Evolutionary conservation across 2,329 filamentous ascomycete species (phyloP).

Genomic region (Talaromyces sp.): DNA sequence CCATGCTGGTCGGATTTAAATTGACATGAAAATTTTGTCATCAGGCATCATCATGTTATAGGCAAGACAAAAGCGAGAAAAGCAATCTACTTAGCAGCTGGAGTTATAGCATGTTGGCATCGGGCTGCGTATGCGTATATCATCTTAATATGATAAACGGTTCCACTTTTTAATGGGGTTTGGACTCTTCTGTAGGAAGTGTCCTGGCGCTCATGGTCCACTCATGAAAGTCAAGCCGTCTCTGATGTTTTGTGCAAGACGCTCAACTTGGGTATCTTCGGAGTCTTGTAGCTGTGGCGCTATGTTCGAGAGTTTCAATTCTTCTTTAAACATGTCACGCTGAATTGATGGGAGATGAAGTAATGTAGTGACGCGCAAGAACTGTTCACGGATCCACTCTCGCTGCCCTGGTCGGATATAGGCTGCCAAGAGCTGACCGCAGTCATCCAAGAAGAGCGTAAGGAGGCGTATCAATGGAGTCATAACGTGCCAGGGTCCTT

Average conservation of each 20-base stretch:
- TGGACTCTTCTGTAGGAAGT: too few relatives aligned
- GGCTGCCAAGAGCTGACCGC: conserved; percentile 2
- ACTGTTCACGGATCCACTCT: conserved; percentile 22
- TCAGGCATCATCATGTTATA: too few relatives aligned
- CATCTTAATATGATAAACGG: too few relatives aligned
- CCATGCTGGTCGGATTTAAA: too few relatives aligned
- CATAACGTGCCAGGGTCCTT: conserved; percentile 27
- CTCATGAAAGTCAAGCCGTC: conserved; percentile 5
- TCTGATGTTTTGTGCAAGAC: not conserved
- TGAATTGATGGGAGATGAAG: conserved; percentile 4
- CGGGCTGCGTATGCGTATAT: too few relatives aligned
- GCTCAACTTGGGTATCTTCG: not conserved
- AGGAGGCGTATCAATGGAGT: conserved; percentile 24
- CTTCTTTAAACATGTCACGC: not conserved
- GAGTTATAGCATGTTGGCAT: too few relatives aligned
- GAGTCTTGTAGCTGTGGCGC: not conserved
- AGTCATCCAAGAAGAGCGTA: conserved; percentile 16
- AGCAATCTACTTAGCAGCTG: too few relatives aligned
- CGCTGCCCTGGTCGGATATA: conserved; percentile 18
- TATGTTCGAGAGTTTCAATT: not conserved
- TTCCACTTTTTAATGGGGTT: too few relatives aligned
- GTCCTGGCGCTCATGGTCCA: not conserved
- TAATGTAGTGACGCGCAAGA: conserved; percentile 18
- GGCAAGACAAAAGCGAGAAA: too few relatives aligned
- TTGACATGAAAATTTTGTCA: too few relatives aligned